Evolutionary conservation across 2,329 filamentous ascomycete genomes (phyloP), one percentile per base, ranked within the genome.

Genomic region (Colletotrichum gloeosporioides): DNA sequence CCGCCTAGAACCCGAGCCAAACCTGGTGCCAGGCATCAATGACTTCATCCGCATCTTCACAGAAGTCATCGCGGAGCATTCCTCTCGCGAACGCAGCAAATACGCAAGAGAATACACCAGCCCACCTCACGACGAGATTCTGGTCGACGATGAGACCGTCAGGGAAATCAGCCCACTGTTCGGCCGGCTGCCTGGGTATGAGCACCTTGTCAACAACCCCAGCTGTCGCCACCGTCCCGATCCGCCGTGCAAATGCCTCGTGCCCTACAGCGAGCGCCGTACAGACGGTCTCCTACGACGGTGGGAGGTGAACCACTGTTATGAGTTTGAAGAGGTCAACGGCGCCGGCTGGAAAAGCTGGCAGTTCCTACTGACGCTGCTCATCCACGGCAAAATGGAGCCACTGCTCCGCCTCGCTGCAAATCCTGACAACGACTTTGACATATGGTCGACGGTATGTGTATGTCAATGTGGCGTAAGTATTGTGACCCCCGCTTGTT

Each of bases 301-400:
- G 8, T 10, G n/a, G 4, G 16, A 27, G 44, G 15, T 27, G 13
- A 61, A 39, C 15, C 7, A 18, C 9, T 59, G 66, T 3, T 36
- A 18, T 4, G 22, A 59, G 16, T 69, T 69, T 22, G 36, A 22
- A 16, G 1, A 39, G 22, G 15, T 31, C 1, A 61, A 69, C 8
- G 57, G 22, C 16, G 22, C 8, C 10, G 75, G 13, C 6, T 79
- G 79, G 36, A 74, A 75, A 70, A 80, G 78, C 39, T 44, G 79
- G 9, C 78, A 81, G 39, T n/a, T 82, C 12, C 68, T 81, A 61
- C 79, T 79, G 69, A 73, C 78, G 4, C 73, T 82, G n/a, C 64
- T 81, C 29, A n/a, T 82, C 2, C 62, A 79, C 31, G 80, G 80
- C 6, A 77, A 81, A 39, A 80, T 81, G 79, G 78, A 80, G 49